phyloP scores from a whole-genome alignment of 768 basidiomycete genomes.

The Termitomyces bulborhizus region DNA sequence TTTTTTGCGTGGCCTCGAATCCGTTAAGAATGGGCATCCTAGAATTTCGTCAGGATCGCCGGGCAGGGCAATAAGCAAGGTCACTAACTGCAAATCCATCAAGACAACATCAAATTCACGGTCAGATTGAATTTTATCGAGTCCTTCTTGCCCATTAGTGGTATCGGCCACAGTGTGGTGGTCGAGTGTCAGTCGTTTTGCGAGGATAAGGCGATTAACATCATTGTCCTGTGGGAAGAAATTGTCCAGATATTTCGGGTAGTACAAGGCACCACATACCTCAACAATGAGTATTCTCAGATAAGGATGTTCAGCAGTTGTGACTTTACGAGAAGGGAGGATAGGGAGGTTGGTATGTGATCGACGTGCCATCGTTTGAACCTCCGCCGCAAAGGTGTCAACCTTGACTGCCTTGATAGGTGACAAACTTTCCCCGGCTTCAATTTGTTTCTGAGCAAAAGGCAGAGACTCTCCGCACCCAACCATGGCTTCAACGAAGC shows the following conservation, averaged over 20 bases:
- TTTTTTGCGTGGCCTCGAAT: constrained; percentile 59
- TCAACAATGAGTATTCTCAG: constrained; percentile 62
- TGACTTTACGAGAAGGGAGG: not conserved
- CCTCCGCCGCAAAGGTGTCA: constrained; percentile 18
- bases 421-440: constrained; percentile 20
- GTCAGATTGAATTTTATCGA: constrained; percentile 53
- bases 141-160: constrained; percentile 71
- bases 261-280: constrained; percentile 26
- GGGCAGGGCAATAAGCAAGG: not conserved
- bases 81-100: constrained; percentile 77
- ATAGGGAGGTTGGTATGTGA: not conserved
- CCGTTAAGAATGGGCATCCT: constrained; percentile 83
- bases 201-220: constrained; percentile 66
- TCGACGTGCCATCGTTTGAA: constrained; percentile 8
- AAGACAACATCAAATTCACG: constrained; percentile 64
- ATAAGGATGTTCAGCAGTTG: constrained; percentile 8
- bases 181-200: constrained; percentile 59
- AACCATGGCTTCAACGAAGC: constrained; percentile 43
- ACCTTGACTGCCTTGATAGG: constrained; percentile 32
- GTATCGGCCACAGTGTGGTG: constrained; percentile 61
- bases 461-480: constrained; percentile 16
- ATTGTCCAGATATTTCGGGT: not conserved
- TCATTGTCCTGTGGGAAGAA: constrained; percentile 51
- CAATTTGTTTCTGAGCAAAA: constrained; percentile 3
- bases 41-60: not conserved